A percentile compares a stretch with the other conserved stretches of the same genome.
These are phyloP conservation scores for Trichosporon sp. DNA, from an alignment of 1,284 basidiomycete genomes.

Conservation along the genomic window DNA sequence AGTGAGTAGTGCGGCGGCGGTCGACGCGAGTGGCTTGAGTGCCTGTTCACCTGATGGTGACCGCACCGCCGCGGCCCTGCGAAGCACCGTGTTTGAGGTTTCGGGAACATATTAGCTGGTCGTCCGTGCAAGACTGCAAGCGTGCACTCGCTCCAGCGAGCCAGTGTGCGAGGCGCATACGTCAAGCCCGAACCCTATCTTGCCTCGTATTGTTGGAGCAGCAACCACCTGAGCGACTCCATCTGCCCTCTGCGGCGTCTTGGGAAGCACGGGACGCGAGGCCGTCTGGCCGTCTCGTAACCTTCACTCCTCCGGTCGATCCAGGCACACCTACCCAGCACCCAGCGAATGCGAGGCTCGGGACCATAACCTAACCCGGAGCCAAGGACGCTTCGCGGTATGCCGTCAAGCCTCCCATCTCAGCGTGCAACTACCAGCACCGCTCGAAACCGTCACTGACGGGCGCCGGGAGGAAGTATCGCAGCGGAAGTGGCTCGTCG, in stretches of 20 bases:
- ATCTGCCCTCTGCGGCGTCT: background rate
- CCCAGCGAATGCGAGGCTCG: background rate
- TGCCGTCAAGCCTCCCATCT: background rate
- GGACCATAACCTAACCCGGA: background rate
- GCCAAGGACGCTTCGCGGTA: background rate
- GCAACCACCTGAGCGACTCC: background rate
- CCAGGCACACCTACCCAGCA: background rate
- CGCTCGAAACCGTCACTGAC: background rate
- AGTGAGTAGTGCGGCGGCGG: too few relatives aligned
- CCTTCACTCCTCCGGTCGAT: background rate
- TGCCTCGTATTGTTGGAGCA: background rate
- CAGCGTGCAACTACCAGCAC: background rate
- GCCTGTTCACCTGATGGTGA: background rate
- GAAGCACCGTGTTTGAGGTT: background rate
- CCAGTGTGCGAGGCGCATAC: background rate
- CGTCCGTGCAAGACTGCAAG: background rate
- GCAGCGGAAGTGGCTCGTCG: background rate
- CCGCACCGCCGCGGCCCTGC: background rate
- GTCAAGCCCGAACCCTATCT: background rate
- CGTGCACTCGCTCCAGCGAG: background rate
- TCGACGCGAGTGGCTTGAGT: background rate
- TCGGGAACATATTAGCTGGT: conserved; percentile 3
- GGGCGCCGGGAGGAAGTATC: background rate
- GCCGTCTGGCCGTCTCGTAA: background rate
- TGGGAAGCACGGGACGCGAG: background rate